phyloP scores from a whole-genome alignment of 257 asterid genomes.

The Gentiana dahurica region DNA sequence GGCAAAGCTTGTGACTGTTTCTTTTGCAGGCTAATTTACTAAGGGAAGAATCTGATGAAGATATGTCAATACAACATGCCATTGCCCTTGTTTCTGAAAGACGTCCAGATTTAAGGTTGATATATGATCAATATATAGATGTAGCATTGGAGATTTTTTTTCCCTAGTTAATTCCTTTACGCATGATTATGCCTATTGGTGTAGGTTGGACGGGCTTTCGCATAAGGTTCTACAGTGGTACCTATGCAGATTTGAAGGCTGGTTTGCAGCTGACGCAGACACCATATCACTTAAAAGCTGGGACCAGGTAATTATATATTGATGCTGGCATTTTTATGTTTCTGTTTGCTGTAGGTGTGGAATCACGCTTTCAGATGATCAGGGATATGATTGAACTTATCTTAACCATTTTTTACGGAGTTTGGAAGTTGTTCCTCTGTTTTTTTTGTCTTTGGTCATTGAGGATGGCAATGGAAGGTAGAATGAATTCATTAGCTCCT shows the following conservation, averaged over 20 bases:
- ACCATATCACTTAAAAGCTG: slow-evolving; percentile 86
- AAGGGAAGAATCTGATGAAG: slow-evolving; percentile 64
- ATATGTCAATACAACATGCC: slow-evolving; percentile 76
- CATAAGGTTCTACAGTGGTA: slow-evolving; percentile 93
- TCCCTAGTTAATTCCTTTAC: not conserved
- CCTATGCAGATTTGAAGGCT: slow-evolving; percentile 96
- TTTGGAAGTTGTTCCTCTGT: too few species aligned
- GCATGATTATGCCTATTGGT: slow-evolving; percentile 5
- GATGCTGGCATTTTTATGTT: too few species aligned
- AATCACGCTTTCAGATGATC: too few species aligned
- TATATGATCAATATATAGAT: not conserved
- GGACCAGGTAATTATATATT: slow-evolving; percentile 57
- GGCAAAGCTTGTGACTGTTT: slow-evolving; percentile 2
- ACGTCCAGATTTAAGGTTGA: slow-evolving; percentile 81
- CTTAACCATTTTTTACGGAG: too few species aligned
- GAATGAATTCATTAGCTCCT: too few species aligned
- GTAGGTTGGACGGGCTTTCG: slow-evolving; percentile 70
- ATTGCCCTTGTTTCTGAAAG: slow-evolving; percentile 69
- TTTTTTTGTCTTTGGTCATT: too few species aligned
- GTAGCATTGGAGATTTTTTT: not conserved
- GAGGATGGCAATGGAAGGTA: too few species aligned
- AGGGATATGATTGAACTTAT: too few species aligned
- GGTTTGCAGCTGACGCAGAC: slow-evolving; percentile 99
- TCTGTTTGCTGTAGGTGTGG: too few species aligned
- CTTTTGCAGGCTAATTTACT: slow-evolving; percentile 52